Evolutionary conservation across 345 rosid genomes (phyloP).

Genomic region (Citrus reticulata): DNA sequence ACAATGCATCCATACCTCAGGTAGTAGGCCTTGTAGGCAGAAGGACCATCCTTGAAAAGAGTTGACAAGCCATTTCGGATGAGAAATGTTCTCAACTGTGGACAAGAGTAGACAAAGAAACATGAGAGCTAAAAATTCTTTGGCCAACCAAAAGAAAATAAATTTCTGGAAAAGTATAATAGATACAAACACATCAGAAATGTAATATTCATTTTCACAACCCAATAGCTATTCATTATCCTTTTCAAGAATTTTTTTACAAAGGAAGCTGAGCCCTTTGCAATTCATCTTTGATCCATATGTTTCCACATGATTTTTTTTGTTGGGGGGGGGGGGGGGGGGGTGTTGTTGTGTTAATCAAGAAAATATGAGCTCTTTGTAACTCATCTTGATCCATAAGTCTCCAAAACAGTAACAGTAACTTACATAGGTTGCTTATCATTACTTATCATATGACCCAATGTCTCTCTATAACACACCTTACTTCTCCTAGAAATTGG

Average conservation of each 20-base stretch:
- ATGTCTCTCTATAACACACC: neutral
- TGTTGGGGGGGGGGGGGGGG: too few relatives aligned
- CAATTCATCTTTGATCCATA: neutral
- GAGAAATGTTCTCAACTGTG: conserved; percentile 88
- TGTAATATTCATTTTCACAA: neutral
- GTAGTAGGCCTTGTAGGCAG: conserved; percentile 77
- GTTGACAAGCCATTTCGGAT: conserved; percentile 86
- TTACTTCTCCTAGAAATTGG: neutral
- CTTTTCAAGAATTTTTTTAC: neutral
- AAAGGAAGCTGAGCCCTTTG: neutral
- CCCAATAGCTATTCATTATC: neutral
- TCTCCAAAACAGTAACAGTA: neutral
- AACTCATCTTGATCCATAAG: neutral
- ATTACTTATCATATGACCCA: neutral
- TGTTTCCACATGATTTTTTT: neutral
- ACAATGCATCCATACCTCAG: conserved; percentile 41
- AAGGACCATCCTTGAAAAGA: conserved; percentile 87
- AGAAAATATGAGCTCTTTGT: neutral
- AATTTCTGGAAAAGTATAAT: neutral
- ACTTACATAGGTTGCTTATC: neutral
- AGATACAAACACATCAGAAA: neutral
- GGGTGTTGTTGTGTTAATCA: too few relatives aligned
- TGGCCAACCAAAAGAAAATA: neutral
- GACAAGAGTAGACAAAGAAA: conserved; percentile 8
- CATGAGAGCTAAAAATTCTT: neutral